Evolutionary conservation across 768 basidiomycete species (phyloP).

Genomic region (Suillus plorans): DNA sequence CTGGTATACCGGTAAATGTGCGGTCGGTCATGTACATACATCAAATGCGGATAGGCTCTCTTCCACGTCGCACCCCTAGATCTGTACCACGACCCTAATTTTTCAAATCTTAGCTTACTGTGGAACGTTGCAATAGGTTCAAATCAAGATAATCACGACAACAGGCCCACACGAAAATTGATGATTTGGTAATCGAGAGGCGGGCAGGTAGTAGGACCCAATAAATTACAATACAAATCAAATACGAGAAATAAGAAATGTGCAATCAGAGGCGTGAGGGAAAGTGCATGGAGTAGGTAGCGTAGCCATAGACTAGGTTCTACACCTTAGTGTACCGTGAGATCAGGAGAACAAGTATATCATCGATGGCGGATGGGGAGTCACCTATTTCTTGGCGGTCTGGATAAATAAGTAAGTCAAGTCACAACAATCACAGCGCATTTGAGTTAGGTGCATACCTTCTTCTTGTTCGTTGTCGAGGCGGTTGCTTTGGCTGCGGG

Average conservation of each 20-base stretch:
- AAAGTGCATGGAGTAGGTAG: conserved; percentile 7
- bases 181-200: neutral
- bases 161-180: neutral
- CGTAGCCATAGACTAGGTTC: neutral
- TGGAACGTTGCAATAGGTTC: neutral
- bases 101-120: no score
- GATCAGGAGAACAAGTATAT: conserved; percentile 6
- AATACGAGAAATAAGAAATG: conserved; percentile 10
- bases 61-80: neutral
- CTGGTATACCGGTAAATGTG: neutral
- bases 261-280: neutral
- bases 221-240: conserved; percentile 11
- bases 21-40: neutral
- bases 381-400: conserved; percentile 3
- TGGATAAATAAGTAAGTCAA: conserved; percentile 15
- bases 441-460: conserved; percentile 2
- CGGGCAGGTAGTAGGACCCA: neutral
- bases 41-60: neutral
- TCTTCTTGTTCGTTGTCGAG: conserved; percentile 22
- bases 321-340: conserved; percentile 4
- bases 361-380: neutral
- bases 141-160: neutral
- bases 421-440: conserved; percentile 13
- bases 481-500: conserved; percentile 13
- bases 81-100: neutral